Conservation (phyloP, 371 early-diverging fungal genomes). For the Mortierella sp. region DNA sequence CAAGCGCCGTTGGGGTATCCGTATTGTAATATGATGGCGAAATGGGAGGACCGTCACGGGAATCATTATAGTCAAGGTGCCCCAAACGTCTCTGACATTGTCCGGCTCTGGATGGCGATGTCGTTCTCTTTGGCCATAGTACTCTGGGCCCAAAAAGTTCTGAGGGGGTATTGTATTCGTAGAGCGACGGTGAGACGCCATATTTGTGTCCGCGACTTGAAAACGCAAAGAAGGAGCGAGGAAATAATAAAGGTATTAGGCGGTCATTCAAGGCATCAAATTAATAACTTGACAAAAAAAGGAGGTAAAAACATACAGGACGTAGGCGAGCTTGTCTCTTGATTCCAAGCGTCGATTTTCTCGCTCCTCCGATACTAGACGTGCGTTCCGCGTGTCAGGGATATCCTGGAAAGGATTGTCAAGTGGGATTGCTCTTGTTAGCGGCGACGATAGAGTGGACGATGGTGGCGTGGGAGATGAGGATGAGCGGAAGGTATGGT, state of each 20-base stretch:
- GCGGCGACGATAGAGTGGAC: neutral
- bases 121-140: constrained; percentile 2
- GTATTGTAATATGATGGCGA: neutral
- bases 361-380: neutral
- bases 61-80: neutral
- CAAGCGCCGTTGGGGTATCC: neutral
- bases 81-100: neutral
- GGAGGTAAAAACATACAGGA: neutral
- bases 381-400: neutral
- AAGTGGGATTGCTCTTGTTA: neutral
- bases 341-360: constrained; percentile 2
- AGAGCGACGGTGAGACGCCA: constrained; percentile 2
- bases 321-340: constrained; percentile 1
- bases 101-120: neutral
- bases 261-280: neutral
- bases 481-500: neutral
- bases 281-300: neutral
- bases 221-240: neutral
- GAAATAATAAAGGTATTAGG: neutral
- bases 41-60: neutral
- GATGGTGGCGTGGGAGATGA: neutral
- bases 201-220: constrained; percentile 19
- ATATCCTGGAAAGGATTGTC: constrained; percentile 1
- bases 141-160: constrained; percentile 3
- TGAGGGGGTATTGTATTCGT: constrained; percentile 11